Base-by-base conservation (phyloP, 2,329 filamentous ascomycete genomes). In the Zymoseptoria brevis region DNA sequence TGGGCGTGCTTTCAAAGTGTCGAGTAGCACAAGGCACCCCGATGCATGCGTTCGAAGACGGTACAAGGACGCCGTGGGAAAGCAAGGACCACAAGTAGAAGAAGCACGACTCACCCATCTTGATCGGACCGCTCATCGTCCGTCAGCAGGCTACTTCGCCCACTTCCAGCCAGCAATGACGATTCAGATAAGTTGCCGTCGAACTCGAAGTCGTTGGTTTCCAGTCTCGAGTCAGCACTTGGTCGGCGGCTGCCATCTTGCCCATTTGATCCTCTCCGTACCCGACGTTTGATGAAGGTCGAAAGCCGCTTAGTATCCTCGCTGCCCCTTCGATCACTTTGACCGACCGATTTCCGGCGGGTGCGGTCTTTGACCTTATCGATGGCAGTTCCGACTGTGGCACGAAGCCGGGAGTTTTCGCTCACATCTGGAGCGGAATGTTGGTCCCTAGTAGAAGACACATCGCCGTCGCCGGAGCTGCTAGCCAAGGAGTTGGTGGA, bases 101-200 rank as follows among this genome's bases (percentile, higher is more conserved):
- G 35, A 54, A 29, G 7, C 22, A n/a, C 54, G 19, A 72, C 71
- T 66, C 64, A 73, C 72, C 66, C 64, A 56, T 69, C 66, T n/a
- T 60, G 64, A 52, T 83, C 81, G 30, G 77, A 79, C 63, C 55
- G 49, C 49, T 81, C 79, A 61, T 80, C 77, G 62, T 80, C 77
- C 16, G 78, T 80, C 57, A 78, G 67, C 53, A 81, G 74, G 67
- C 77, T 80, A 74, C 77, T 79, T 50, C 75, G 67, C 22, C 76
- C 74, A 67, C 77, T 79, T 64, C 72, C 76, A 62, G 74, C 67
- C 3, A 69, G 71, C 22, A 78, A 68, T n/a, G 75, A 69, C 24
- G 62, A 60, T 19, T 69, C 60, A 8, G 69, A 71, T 22, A 57
- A 65, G 22, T 65, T 68, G 30, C 64, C 63, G 11, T 55, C 60